phyloP scores from a whole-genome alignment of 768 basidiomycete genomes.

The Sarcomyxa edulis region DNA sequence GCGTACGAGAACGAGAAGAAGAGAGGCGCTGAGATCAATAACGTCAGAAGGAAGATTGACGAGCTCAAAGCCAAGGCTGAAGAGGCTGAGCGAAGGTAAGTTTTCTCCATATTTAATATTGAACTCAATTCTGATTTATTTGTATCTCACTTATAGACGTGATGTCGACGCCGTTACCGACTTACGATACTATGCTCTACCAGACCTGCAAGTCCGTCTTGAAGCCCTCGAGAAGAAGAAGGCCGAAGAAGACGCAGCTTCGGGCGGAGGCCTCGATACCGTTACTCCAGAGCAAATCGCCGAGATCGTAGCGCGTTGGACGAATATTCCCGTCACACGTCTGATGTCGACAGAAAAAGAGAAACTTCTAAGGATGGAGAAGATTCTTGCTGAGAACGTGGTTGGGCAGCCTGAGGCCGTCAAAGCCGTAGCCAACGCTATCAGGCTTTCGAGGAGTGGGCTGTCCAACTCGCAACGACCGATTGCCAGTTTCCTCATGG shows the following conservation, averaged over 20 bases:
- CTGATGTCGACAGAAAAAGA: constrained; percentile 89
- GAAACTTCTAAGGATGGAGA: constrained; percentile 84
- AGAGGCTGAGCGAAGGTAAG: constrained; percentile 84
- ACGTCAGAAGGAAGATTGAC: constrained; percentile 77
- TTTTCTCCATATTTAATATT: constrained; percentile 1
- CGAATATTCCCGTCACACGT: constrained; percentile 83
- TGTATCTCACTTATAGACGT: constrained; percentile 40
- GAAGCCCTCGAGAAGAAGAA: constrained; percentile 60
- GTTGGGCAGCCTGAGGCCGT: constrained; percentile 91
- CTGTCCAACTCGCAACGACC: constrained; percentile 84
- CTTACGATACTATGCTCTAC: constrained; percentile 87
- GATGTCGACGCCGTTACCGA: constrained; percentile 81
- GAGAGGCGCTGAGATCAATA: constrained; percentile 74
- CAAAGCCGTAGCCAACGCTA: constrained; percentile 89
- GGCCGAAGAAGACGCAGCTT: constrained; percentile 57
- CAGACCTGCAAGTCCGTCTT: constrained; percentile 76
- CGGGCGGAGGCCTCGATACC: constrained; percentile 50
- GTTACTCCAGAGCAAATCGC: constrained; percentile 91
- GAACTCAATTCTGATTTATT: neutral
- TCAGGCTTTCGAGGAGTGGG: constrained; percentile 90
- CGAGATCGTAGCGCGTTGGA: constrained; percentile 92
- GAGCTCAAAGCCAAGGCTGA: constrained; percentile 89
- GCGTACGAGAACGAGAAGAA: constrained; percentile 86
- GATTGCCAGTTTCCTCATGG: constrained; percentile 90
- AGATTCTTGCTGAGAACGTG: constrained; percentile 67